Evolutionary conservation across 768 basidiomycete genomes (phyloP), one percentile per base, ranked within the genome.

Genomic region (Panus rudis): DNA sequence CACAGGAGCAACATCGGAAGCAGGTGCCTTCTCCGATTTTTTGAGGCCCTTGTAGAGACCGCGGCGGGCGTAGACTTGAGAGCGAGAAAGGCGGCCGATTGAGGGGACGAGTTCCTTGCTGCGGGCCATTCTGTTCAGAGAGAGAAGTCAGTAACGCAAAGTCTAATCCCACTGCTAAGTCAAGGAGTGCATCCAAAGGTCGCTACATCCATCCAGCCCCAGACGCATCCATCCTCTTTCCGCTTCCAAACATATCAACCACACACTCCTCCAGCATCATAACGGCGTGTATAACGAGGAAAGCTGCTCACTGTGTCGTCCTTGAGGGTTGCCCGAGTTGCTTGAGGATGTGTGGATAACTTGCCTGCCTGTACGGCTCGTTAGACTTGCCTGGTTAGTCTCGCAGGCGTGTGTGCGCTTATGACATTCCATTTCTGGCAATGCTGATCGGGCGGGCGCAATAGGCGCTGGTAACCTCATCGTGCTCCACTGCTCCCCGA

Each of bases 31-130:
- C 52, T 78, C 74, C 24, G 81, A 70, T 64, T 86, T 92, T 81
- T 87, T 86, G 61, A 57, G 65, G 63, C 85, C 84, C 78, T 91
- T 92, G 76, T 73, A 84, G 58, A 91, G 79, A 56, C 81, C 79
- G 62, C 91, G 86, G 63, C 81, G 81, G 55, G 84, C 75, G 64
- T 69, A 77, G 56, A 89, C 83, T 64, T 82, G 81, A 42, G 88
- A 88, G 58, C 84, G 80, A 52, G 89, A 90, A 63, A 86, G 71
- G 60, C 86, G 77, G 57, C 87, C 87, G 64, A 92, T 69, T 62
- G 84, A 75, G 53, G 84, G 78, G 63, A 78, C 81, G 66, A 92
- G 70, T 72, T 86, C 80, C 71, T 86, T 84, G 65, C 75, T 84
- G 70, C 86, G 83, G 67, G 84, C 85, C 86, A 90, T 89, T 81